phyloP scores from a whole-genome alignment of 495 filamentous ascomycete genomes.

The Tuber magnatum region DNA sequence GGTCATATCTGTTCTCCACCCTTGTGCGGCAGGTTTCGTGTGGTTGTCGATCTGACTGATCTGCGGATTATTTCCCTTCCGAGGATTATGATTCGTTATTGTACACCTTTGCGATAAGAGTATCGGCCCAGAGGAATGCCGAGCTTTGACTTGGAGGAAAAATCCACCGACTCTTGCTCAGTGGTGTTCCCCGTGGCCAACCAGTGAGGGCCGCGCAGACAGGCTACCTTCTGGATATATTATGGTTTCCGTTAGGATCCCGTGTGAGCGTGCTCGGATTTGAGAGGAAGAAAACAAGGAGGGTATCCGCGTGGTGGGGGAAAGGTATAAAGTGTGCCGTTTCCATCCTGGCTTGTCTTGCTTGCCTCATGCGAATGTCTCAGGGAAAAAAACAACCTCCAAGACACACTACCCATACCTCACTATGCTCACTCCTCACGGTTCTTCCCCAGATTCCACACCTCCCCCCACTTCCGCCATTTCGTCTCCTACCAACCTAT shows the following conservation, averaged over 20 bases:
- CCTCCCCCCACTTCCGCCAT: not conserved
- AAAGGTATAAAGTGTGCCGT: not conserved
- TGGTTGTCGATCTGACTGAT: not conserved
- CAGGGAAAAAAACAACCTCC: not conserved
- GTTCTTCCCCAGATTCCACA: not conserved
- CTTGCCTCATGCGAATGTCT: not conserved
- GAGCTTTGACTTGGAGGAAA: not conserved
- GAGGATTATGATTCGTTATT: not conserved
- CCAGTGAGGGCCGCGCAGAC: not conserved
- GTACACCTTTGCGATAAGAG: not conserved
- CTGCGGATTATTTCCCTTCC: not conserved
- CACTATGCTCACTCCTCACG: not conserved
- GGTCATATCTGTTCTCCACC: not conserved
- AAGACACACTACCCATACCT: not conserved
- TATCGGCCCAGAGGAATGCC: not conserved
- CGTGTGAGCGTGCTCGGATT: not conserved
- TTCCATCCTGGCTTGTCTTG: not conserved
- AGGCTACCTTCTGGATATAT: not conserved
- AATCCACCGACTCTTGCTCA: not conserved
- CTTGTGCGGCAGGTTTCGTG: not conserved
- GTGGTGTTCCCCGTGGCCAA: not conserved
- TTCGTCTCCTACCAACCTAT: not conserved
- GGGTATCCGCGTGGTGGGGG: not conserved
- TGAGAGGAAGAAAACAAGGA: not conserved
- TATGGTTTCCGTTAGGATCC: not conserved